These are phyloP conservation scores for Leucocoprinus sp. DNA, from an alignment of 768 basidiomycete genomes.

Conservation along the genomic window DNA sequence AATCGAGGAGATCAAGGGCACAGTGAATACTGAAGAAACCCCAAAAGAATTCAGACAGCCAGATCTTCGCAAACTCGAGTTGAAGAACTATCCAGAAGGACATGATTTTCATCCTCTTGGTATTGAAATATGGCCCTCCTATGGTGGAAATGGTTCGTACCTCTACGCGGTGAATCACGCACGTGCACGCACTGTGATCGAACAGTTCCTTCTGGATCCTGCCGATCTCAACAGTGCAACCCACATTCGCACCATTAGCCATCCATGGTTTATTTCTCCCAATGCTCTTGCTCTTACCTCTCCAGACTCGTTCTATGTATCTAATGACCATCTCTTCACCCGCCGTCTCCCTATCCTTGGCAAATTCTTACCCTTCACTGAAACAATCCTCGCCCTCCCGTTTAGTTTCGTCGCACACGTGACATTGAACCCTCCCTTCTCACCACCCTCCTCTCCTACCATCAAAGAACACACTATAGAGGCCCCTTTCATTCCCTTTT, in stretches of 20 bases:
- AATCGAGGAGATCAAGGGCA: slow-evolving; percentile 10
- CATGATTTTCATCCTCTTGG: slow-evolving; percentile 73
- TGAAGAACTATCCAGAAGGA: slow-evolving; percentile 43
- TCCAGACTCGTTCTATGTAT: slow-evolving; percentile 61
- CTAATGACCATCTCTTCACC: slow-evolving; percentile 65
- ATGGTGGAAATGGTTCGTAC: slow-evolving; percentile 38
- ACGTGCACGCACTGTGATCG: slow-evolving; percentile 49
- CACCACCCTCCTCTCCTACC: slow-evolving; percentile 14
- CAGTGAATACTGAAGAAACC: slow-evolving; percentile 5
- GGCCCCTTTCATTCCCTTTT: slow-evolving; percentile 47
- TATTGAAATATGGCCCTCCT: slow-evolving; percentile 47
- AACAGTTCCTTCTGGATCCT: slow-evolving; percentile 55
- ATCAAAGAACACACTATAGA: slow-evolving; percentile 31
- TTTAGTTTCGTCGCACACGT: slow-evolving; percentile 54
- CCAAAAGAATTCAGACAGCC: slow-evolving; percentile 10
- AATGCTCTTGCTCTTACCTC: slow-evolving; percentile 62
- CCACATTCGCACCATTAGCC: slow-evolving; percentile 53
- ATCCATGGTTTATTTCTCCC: slow-evolving; percentile 52
- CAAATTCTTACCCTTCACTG: slow-evolving; percentile 41
- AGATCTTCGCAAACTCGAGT: slow-evolving; percentile 30
- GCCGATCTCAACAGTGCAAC: slow-evolving; percentile 32
- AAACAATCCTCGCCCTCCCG: slow-evolving; percentile 50
- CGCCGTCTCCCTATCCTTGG: slow-evolving; percentile 51
- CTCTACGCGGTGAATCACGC: slow-evolving; percentile 69
- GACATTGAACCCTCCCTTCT: slow-evolving; percentile 26